Evolutionary conservation across 768 basidiomycete species (phyloP), one percentile per base, ranked within the genome.

Genomic region (Leccinum boreale): DNA sequence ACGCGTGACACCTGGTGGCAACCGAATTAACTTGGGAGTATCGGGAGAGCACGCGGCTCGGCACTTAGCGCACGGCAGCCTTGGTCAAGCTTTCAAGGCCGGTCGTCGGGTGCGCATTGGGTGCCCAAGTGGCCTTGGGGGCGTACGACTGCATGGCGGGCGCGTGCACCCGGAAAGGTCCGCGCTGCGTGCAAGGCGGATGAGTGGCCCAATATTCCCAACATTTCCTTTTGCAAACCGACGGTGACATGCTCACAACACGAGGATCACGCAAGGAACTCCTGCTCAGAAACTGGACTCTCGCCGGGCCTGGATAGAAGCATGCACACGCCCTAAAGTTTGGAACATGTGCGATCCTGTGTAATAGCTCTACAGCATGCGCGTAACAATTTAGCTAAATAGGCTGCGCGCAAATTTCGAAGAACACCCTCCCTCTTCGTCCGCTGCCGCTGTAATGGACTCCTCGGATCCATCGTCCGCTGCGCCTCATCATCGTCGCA

Each of bases 401-500:
- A 64, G 55, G 44, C 42, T 19, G 55, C 31, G 31, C 31, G 46
- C 28, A 26, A 46, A 24, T 17, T 36, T 14, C 35, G 14, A 17
- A 36, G 29, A 31, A 56, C 33, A 24, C 28, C 19, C 50, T 42
- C 45, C 7, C 53, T 39, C 10, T 15, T 24, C 39, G 2, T 24
- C 53, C 50, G 45, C 55, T 24, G 42, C 4, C 11, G 4, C 29
- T 39, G 17, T 39, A 8, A 67, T 67, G 66, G 58, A 24, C 23
- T 42, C 59, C 9, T 23, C 50, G 1, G 26, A 24, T 8, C 50
- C 21, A 28, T 6, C 55, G 4, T 3, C 29, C 17, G 24, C 12
- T 3, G 10, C 17, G 4, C 8, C 36, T 39, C 36, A 7, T 31
- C 55, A 50, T 12, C 50, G 44, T 35, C 56, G 42, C 46, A 65